Base-by-base conservation (phyloP, 768 basidiomycete species). In the Cystobasidium ongulense region DNA sequence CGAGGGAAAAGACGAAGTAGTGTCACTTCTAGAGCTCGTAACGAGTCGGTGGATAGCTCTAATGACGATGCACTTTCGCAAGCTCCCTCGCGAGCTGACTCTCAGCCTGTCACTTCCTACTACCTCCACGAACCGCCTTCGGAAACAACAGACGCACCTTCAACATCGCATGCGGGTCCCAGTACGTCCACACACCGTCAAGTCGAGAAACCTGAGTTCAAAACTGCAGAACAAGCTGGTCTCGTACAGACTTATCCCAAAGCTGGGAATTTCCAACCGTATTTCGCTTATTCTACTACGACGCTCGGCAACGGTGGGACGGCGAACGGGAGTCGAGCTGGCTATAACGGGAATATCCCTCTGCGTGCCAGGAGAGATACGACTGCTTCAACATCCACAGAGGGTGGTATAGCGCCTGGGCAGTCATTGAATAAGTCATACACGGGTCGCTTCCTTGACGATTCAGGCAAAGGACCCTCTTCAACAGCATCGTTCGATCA, bases 41-140 rank as follows among this genome's bases (percentile, higher is more conserved):
- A 59, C 29, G 29, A 59, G 29, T 43, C 63, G 7, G 63, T 25
- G 7, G 63, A 38, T 7, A 43, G 27, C 3, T 39, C 65, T 21
- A 64, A 64, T 23, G 36, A 43, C 35, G 63, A 53, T 53, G 25
- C 39, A 21, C 23, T 21, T 4, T 67, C 65, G 25, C 65, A 50
- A 67, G 65, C 29, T n/a, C 23, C 50, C 10, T 64, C 63, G n/a
- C 27, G 53, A 50, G 65, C 50, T 46, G 36, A 13, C 21, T 1
- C 10, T 46, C n/a, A 27, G 23, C 2, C 38, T 31, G 31, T 71
- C 15, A 71, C 68, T 21, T 71, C 68, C 21, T 71, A 71, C 54
- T 71, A 71, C 59, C 68, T 71, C 5, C 68, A 71, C 33, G 68
- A 43, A 29, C 65, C 65, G 23, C 53, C 53, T 5, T 71, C 68